A percentile compares a stretch with the other conserved stretches of the same genome.
These are phyloP conservation scores for Sporothrix inflata DNA, from an alignment of 2,329 filamentous ascomycete species.

Conservation along the genomic window DNA sequence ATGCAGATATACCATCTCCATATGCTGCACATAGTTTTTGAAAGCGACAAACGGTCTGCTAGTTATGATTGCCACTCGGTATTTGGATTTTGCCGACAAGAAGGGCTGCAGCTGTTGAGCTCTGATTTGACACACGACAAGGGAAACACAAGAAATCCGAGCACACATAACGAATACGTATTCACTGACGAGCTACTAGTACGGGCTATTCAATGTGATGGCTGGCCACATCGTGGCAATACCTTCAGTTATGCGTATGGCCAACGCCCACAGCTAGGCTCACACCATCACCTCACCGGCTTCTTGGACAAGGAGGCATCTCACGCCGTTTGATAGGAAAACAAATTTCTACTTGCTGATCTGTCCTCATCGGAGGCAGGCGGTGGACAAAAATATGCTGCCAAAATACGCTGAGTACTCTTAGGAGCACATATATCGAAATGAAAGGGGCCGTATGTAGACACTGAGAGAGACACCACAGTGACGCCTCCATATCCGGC, in stretches of 20 bases:
- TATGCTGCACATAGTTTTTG: neutral
- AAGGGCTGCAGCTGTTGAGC: neutral
- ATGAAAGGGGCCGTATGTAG: neutral
- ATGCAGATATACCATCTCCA: neutral
- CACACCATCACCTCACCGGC: neutral
- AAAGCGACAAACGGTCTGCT: neutral
- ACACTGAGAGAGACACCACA: neutral
- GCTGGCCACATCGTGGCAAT: conserved; percentile 6
- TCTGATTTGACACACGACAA: neutral
- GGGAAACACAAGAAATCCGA: neutral
- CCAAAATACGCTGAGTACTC: neutral
- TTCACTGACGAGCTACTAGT: no score
- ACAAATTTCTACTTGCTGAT: neutral
- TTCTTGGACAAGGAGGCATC: neutral
- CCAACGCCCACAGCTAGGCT: neutral
- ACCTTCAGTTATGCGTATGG: neutral
- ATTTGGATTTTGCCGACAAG: neutral
- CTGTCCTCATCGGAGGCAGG: neutral
- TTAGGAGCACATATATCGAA: neutral
- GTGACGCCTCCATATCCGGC: neutral
- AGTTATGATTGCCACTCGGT: neutral
- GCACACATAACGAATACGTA: neutral
- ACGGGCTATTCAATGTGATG: neutral
- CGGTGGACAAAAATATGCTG: neutral
- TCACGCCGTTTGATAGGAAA: neutral